Percentiles rank a stretch among this genome's conserved stretches.
Evolutionary conservation across 1,284 basidiomycete species (phyloP).

Genomic region (Exsudoporus floridanus): DNA sequence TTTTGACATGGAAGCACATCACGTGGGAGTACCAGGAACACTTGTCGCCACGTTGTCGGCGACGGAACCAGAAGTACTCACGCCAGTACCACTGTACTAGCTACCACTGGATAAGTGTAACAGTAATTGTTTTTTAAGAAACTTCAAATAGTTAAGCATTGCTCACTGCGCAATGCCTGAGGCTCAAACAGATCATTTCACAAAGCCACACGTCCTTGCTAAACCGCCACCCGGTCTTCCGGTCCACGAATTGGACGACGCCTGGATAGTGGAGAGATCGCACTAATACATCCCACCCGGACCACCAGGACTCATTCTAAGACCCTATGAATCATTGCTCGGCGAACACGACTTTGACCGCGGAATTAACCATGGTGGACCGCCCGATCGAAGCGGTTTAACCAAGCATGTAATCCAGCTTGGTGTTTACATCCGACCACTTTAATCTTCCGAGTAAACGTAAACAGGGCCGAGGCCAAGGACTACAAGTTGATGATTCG

Average conservation of each 20-base stretch:
- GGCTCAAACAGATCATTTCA: neutral
- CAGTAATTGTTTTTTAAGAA: too few species aligned
- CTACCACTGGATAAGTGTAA: too few species aligned
- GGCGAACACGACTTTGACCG: too few species aligned
- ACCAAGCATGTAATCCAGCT: neutral
- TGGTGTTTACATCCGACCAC: neutral
- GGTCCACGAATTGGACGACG: neutral
- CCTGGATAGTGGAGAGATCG: neutral
- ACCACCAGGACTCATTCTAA: neutral
- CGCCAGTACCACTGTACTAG: too few species aligned
- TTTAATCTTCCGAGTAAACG: too few species aligned
- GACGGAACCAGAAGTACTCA: too few species aligned
- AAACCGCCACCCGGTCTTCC: neutral
- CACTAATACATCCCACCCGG: neutral
- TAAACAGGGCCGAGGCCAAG: neutral
- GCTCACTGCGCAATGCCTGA: too few species aligned
- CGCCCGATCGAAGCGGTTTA: neutral
- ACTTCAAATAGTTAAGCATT: too few species aligned
- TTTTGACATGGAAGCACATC: neutral
- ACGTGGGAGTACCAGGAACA: conserved; percentile 5
- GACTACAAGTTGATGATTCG: neutral
- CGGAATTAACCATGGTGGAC: too few species aligned
- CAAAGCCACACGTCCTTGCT: neutral
- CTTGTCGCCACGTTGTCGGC: neutral
- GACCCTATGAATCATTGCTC: neutral